A percentile compares a stretch with the other conserved stretches of the same genome.
Conservation (phyloP, 305 asterid species). For the Fraxinus greggii region DNA sequence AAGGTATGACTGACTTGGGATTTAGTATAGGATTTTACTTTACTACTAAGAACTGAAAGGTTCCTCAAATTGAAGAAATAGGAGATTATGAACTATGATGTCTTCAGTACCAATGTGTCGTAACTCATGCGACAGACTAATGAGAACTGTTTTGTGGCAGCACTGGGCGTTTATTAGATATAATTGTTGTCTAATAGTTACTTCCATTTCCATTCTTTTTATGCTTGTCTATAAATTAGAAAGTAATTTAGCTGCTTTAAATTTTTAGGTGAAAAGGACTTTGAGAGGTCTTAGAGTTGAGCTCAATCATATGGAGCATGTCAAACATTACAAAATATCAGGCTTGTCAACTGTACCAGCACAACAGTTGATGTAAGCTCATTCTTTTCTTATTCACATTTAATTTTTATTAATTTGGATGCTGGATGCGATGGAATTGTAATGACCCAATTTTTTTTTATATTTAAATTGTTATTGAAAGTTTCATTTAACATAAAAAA, state of each 20-base stretch:
- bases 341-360: constrained; percentile 41
- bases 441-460: too few species aligned
- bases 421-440: neutral
- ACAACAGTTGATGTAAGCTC: constrained; percentile 41
- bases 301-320: constrained; percentile 21
- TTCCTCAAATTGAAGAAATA: neutral
- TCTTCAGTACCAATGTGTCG: neutral
- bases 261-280: constrained; percentile 46
- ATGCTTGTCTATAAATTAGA: neutral
- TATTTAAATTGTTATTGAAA: too few species aligned
- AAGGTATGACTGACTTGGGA: constrained; percentile 40
- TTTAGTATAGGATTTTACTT: neutral
- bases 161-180: neutral
- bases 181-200: neutral
- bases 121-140: neutral
- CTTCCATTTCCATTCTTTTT: neutral
- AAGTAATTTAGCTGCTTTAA: neutral
- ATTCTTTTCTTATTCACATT: neutral
- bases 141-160: neutral
- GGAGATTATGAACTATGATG: neutral
- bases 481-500: too few species aligned
- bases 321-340: constrained; percentile 42
- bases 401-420: neutral
- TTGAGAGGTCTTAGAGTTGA: constrained; percentile 56
- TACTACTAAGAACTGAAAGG: neutral